Percentiles rank a stretch among this genome's conserved stretches.
phyloP scores from a whole-genome alignment of 192 early-diverging fungal species.

The Rhizophagus prolifer region DNA sequence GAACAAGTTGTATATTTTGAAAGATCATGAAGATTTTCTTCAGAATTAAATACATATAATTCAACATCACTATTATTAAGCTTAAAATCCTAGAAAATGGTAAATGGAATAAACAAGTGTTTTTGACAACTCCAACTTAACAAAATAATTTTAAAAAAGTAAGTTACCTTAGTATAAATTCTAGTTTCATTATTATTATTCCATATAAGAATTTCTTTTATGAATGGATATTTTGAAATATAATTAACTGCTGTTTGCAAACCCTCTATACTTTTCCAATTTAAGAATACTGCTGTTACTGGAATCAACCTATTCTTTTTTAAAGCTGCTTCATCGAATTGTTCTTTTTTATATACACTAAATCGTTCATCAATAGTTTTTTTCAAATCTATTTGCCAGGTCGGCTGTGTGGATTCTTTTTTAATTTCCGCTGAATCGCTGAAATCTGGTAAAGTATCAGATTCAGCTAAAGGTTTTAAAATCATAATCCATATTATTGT shows the following conservation, averaged over 20 bases:
- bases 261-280: constrained; percentile 44
- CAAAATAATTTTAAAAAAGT: not conserved
- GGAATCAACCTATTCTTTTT: constrained; percentile 37
- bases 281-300: constrained; percentile 52
- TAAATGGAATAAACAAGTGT: not conserved
- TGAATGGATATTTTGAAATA: constrained; percentile 51
- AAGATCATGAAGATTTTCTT: constrained; percentile 51
- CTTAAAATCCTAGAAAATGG: constrained; percentile 32
- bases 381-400: not conserved
- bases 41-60: constrained; percentile 46
- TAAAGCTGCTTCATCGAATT: constrained; percentile 39
- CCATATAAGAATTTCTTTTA: constrained; percentile 55
- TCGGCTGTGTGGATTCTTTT: not conserved
- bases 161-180: constrained; percentile 20
- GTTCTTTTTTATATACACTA: constrained; percentile 26
- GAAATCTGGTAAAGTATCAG: not conserved
- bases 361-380: not conserved
- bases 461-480: constrained; percentile 4
- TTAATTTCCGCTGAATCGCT: not conserved
- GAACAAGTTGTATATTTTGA: constrained; percentile 56
- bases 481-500: not conserved
- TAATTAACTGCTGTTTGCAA: constrained; percentile 46
- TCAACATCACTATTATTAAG: constrained; percentile 30
- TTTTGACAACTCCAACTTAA: not conserved
- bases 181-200: constrained; percentile 44